Evolutionary conservation across 2,329 filamentous ascomycete genomes (phyloP), one percentile per base, ranked within the genome.

Genomic region (Trichoderma koningiopsis): DNA sequence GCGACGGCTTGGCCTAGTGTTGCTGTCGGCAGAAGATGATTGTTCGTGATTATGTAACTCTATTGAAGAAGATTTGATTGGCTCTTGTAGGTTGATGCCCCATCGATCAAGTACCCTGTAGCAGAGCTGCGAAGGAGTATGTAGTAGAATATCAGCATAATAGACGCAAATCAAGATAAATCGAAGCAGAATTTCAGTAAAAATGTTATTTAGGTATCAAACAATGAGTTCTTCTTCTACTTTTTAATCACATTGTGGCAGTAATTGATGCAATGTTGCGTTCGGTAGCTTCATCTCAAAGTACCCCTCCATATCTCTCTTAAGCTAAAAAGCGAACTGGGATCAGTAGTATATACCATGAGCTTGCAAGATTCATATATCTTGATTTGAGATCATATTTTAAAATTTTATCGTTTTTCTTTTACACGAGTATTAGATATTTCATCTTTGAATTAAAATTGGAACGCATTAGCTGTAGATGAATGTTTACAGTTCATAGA

Each of bases 1-100:
- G 72, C 70, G 71, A 72, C 67, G 68, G 70, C 73, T 75, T 74
- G 69, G 70, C 68, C 73, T 73, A 73, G 72, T 71, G 70, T 75
- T 72, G 62, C 76, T 72, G 65, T n/a, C 47, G 43, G 40, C 59
- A 33, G 60, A 71, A 65, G 69, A 65, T 60, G 59, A 52, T 57
- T 49, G 56, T 63, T 16, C 1, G 16, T 70, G 71, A 72, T 74
- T 74, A 74, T 61, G 69, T 74, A 74, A 68, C 29, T 33, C 1
- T 1, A 13, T 40, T 24, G 7, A 8, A 70, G 33, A 14, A 6
- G 52, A n/a, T 33, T 58, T 43, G 1, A 43, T 40, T 55, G 27
- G n/a, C 31, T 65, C 6, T 53, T 61, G 43, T 68, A 68, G 58
- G 63, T 31, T 43, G 5, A 33, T 11, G 3, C 13, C 22, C 24